Evolutionary conservation across 768 basidiomycete species (phyloP).

Genomic region (Collybiopsis confluens): DNA sequence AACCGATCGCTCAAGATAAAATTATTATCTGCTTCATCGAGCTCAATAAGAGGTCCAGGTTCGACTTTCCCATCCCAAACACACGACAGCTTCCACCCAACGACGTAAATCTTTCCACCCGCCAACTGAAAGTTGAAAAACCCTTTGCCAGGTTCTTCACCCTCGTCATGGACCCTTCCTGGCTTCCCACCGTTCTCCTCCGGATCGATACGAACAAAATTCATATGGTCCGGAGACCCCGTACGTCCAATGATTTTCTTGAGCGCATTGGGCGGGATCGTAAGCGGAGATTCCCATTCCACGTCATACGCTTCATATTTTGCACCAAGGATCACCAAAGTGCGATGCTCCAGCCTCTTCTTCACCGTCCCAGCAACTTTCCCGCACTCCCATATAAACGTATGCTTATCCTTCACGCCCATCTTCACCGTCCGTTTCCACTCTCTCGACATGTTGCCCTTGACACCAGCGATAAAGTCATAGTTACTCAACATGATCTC

Average conservation of each 20-base stretch:
- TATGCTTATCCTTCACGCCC: background rate
- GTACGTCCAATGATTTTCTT: conserved; percentile 1
- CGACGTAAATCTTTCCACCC: conserved; percentile 12
- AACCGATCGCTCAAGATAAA: conserved; percentile 14
- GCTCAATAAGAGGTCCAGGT: conserved; percentile 12
- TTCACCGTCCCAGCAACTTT: conserved; percentile 9
- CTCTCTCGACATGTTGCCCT: conserved; percentile 9
- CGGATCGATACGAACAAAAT: conserved; percentile 8
- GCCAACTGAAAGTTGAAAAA: conserved; percentile 11
- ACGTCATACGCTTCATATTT: conserved; percentile 14
- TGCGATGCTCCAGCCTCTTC: conserved; percentile 12
- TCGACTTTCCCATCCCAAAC: conserved; percentile 14
- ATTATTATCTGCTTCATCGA: conserved; percentile 11
- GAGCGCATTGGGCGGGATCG: conserved; percentile 7
- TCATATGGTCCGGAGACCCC: conserved; percentile 9
- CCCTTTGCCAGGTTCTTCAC: background rate
- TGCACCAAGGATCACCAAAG: conserved; percentile 11
- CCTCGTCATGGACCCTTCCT: background rate
- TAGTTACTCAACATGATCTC: conserved; percentile 10
- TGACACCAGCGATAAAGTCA: conserved; percentile 13
- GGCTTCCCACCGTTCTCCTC: background rate
- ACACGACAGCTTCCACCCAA: conserved; percentile 17
- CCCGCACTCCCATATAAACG: conserved; percentile 15
- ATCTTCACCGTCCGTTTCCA: conserved; percentile 6
- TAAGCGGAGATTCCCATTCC: conserved; percentile 16